These are phyloP conservation scores for Chrysosporium keratinophilum DNA, from an alignment of 2,329 filamentous ascomycete genomes.

Conservation along the genomic window DNA sequence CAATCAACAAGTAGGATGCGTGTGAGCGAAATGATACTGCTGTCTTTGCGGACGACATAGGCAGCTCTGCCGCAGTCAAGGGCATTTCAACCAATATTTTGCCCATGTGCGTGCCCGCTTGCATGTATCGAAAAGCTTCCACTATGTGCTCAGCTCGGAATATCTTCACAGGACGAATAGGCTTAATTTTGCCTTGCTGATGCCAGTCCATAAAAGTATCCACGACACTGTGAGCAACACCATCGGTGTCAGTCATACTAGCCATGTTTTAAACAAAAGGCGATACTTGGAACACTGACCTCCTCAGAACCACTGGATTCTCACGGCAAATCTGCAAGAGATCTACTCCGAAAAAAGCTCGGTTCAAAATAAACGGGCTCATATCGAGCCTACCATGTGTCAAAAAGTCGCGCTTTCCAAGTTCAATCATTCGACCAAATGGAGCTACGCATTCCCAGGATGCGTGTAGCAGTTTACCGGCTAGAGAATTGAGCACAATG, in stretches of 20 bases:
- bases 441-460: slow-evolving; percentile 23
- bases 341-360: slow-evolving; percentile 16
- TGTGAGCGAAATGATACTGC: background rate
- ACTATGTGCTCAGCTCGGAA: slow-evolving; percentile 21
- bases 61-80: background rate
- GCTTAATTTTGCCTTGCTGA: slow-evolving; percentile 18
- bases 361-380: slow-evolving; percentile 16
- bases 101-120: slow-evolving; percentile 27
- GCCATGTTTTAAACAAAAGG: no score
- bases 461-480: slow-evolving; percentile 22
- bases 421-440: slow-evolving; percentile 21
- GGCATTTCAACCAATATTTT: slow-evolving; percentile 27
- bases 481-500: slow-evolving; percentile 23
- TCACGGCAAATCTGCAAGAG: slow-evolving; percentile 1
- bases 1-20: slow-evolving; percentile 8
- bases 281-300: background rate
- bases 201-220: background rate
- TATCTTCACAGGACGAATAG: slow-evolving; percentile 22
- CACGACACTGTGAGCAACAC: no score
- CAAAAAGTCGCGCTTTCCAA: slow-evolving; percentile 19
- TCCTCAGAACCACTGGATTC: background rate
- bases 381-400: slow-evolving; percentile 14
- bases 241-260: no score
- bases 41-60: background rate
- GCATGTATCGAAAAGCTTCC: slow-evolving; percentile 25